Conservation (phyloP, 768 basidiomycete species). For the Suillus alpinus region DNA sequence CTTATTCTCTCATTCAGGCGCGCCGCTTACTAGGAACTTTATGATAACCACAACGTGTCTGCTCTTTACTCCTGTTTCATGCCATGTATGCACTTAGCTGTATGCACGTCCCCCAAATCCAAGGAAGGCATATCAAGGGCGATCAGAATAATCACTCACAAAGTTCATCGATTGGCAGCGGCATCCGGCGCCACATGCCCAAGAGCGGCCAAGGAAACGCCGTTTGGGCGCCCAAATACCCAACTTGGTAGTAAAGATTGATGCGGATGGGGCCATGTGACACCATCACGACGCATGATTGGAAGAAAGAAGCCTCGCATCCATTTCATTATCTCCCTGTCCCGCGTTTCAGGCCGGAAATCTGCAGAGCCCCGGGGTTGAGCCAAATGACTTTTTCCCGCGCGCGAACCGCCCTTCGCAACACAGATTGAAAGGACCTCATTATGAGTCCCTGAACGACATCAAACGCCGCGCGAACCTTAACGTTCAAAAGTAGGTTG, state of each 20-base stretch:
- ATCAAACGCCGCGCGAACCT: background rate
- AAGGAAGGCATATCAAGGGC: conserved; percentile 1
- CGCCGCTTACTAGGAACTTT: background rate
- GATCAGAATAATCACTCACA: background rate
- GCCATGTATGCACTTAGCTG: background rate
- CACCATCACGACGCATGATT: background rate
- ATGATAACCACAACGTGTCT: background rate
- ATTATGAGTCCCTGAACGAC: background rate
- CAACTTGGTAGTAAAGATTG: background rate
- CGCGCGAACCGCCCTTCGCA: conserved; percentile 5
- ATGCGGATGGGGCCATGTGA: background rate
- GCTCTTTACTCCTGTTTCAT: background rate
- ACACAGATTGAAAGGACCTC: background rate
- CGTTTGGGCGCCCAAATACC: background rate
- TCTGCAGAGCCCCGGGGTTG: background rate
- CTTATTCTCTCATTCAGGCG: background rate
- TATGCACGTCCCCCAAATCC: background rate
- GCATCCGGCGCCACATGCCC: background rate
- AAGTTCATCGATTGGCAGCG: background rate
- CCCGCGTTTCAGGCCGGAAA: background rate
- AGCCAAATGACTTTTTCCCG: background rate
- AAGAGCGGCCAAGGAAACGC: background rate
- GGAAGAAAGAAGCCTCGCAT: background rate
- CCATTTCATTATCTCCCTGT: background rate
- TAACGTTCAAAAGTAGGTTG: background rate